Evolutionary conservation across 179 eudicot species (phyloP).

Genomic region (Actinidia arguta): DNA sequence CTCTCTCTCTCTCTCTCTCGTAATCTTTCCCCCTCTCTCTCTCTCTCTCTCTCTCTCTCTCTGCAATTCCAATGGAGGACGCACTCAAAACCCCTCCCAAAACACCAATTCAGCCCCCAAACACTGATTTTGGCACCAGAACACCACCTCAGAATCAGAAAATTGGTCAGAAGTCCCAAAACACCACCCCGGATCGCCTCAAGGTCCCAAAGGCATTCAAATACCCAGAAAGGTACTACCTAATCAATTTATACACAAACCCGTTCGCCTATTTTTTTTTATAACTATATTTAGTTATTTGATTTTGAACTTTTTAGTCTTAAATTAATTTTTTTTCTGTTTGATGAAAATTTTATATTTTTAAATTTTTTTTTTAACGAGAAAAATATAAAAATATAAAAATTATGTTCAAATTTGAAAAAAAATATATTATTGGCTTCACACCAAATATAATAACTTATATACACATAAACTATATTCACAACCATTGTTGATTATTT

Average conservation of each 20-base stretch:
- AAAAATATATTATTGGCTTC: too few relatives aligned
- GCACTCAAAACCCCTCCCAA: constrained; percentile 5
- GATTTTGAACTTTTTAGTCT: too few relatives aligned
- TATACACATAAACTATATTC: too few relatives aligned
- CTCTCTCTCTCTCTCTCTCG: constrained; percentile 17
- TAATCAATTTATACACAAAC: background rate
- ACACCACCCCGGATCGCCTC: constrained; percentile 59
- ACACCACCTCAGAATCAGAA: constrained; percentile 16
- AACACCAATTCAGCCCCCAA: constrained; percentile 5
- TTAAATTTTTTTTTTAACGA: too few relatives aligned
- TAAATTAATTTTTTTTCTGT: background rate
- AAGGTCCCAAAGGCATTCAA: constrained; percentile 70
- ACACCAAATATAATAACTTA: too few relatives aligned
- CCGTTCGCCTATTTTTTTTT: background rate
- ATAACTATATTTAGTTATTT: background rate
- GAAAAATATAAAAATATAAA: too few relatives aligned
- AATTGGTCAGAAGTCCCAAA: background rate
- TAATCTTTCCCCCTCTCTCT: background rate
- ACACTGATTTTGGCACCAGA: background rate
- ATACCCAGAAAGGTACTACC: constrained; percentile 57
- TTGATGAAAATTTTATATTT: background rate
- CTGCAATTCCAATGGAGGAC: constrained; percentile 16
- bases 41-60: background rate
- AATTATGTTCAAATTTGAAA: too few relatives aligned
- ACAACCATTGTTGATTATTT: too few relatives aligned